Evolutionary conservation across 805 yeast species (phyloP), one percentile per base, ranked within the genome.

Genomic region (Priceomyces fermenticarens): DNA sequence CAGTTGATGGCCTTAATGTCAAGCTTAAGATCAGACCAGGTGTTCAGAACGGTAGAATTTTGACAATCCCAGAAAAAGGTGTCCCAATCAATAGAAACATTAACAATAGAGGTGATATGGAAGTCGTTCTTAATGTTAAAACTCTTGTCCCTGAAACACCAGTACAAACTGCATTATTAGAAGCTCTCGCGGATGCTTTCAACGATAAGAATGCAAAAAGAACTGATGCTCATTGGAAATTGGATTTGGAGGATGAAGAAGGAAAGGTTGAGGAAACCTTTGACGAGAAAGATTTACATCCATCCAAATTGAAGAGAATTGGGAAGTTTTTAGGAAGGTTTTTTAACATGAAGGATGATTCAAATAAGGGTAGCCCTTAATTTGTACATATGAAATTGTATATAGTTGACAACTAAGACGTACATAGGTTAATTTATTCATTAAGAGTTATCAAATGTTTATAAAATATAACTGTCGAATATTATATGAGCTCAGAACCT

Each of bases 121-220:
- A 79, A 52, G 87, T 93, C 12, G 70, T 78, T 10, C 74, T 89
- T 50, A 78, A 80, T 37, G 85, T 93, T 12, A 77, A 79, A 53
- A 80, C 89, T 3, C 68, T 82, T 51, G 77, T 81, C 42, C 95
- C 98, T 2, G 75, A 76, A 41, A 83, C 86, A 16, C 86, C 91
- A 10, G 83, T 93, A 1, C 96, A 93, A 61, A 83, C 82, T 10
- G 95, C 95, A 23, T 69, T 93, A 41, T 73, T 95, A 54, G 99
- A 93, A 60, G 96, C 97, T 0, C 73, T 93, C 47, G 99, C 99
- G 1, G 97, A 89, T 57, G 85, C 95, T 2, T 77, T 85, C 36
- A 80, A 85, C 43, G 99, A 93, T 60, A 71, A 72, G 32, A 75
- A 72, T 16, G 99, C 99, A 3, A 85, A 77, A 51, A 72, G 95